Base-by-base conservation (phyloP, 78 protist genomes). In the Cavenderia fasciculata region DNA sequence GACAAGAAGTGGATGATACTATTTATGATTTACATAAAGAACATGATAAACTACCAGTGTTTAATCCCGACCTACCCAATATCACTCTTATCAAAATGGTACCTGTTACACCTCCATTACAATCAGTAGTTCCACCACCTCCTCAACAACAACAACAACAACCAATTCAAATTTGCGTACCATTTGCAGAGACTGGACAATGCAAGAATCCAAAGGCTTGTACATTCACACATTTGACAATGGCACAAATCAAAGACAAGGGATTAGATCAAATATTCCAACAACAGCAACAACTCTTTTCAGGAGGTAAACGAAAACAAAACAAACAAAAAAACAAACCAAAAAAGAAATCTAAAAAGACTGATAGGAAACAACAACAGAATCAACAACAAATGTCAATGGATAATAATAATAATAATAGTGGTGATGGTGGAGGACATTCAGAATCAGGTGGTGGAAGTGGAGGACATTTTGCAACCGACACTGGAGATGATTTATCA, bases 121-220 rank as follows among this genome's bases (percentile, higher is more conserved):
- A 2, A 25, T 65, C 54, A 14, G 18, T 7, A 27, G 43, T 46
- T 14, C 69, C 51, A 16, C 85, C 14, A 27, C 33, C 52, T 36
- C 74, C 56, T 23, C 18, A 33, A 21, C 8, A 38, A 23, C 6
- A 43, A 6, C 51, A 76, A 46, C 34, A 71, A 51, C 59, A 57
- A 4, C 10, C 34, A 47, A 43, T 38, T n/a, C 21, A 57, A 41
- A 29, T 21, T 40, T 79, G 89, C 41, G 51, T 40, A 43, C 56
- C 75, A 14, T 79, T 79, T 68, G 89, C 70, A 14, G 46, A 79
- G 3, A 25, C 25, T 54, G 89, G 89, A 38, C 25, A 31, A 10
- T 79, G 89, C 43, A 36, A 51, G 43, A 79, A 79, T 44, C 51
- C 52, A 14, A 54, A 46, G 12, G 23, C 36, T 16, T 79, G 89